Evolutionary conservation across 129 eudicot genomes (phyloP).

Genomic region (Lactuca sativa): DNA sequence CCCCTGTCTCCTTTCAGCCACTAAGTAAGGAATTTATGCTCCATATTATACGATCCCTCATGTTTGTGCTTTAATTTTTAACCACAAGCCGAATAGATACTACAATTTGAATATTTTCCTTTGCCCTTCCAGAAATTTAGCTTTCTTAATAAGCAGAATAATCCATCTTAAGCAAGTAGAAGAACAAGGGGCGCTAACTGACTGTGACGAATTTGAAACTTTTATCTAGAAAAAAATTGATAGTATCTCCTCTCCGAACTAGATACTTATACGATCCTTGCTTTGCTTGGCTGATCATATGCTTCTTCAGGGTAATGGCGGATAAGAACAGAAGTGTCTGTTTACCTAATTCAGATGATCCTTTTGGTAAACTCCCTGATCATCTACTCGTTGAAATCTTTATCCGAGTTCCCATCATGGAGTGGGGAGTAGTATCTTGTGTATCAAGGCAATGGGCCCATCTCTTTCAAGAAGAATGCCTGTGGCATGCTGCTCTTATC

Average conservation of each 20-base stretch:
- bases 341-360: slow-evolving; percentile 19
- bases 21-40: not conserved
- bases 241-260: not conserved
- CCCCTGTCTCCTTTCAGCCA: not conserved
- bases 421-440: slow-evolving; percentile 49
- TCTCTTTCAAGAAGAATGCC: slow-evolving; percentile 45
- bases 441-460: slow-evolving; percentile 58
- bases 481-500: slow-evolving; percentile 59
- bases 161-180: not conserved
- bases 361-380: slow-evolving; percentile 53
- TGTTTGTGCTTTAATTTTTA: not conserved
- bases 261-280: not conserved
- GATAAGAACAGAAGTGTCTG: slow-evolving; percentile 24
- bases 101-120: not conserved
- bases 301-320: slow-evolving; percentile 30
- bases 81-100: not conserved
- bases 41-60: not conserved
- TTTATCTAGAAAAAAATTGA: too few species aligned
- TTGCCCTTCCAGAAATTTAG: not conserved
- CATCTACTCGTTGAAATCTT: slow-evolving; percentile 59
- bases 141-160: not conserved
- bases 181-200: not conserved
- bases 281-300: not conserved
- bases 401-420: slow-evolving; percentile 47
- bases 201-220: not conserved